Evolutionary conservation across 2,329 filamentous ascomycete genomes (phyloP).

Genomic region (Pyrenochaeta sp.): DNA sequence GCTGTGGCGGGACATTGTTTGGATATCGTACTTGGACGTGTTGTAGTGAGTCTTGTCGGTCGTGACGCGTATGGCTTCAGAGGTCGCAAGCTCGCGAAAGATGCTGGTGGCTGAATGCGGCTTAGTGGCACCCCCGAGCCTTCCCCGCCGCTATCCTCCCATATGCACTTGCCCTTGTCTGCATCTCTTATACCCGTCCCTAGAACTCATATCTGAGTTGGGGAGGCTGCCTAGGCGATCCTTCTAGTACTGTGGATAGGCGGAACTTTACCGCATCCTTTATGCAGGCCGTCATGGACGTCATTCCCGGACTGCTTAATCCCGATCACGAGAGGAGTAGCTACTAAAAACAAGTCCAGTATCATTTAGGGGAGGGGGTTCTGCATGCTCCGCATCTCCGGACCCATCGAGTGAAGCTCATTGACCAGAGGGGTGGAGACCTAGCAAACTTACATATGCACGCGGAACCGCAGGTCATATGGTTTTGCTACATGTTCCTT

Average conservation of each 20-base stretch:
- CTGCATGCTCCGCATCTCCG: constrained; percentile 35
- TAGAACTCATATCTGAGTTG: constrained; percentile 5
- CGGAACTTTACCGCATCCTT: constrained; percentile 5
- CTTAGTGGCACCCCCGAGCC: constrained; percentile 24
- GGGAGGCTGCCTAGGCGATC: constrained; percentile 1
- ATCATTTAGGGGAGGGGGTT: constrained; percentile 33
- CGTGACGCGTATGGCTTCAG: constrained; percentile 17
- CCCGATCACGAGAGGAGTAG: constrained; percentile 13
- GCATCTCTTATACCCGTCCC: constrained; percentile 10
- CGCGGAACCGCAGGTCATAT: constrained; percentile 3
- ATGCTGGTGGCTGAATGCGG: constrained; percentile 10
- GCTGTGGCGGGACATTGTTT: constrained; percentile 59
- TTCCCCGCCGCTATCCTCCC: constrained; percentile 17
- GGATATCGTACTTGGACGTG: constrained; percentile 1
- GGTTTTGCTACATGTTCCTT: background rate
- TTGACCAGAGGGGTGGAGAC: constrained; percentile 9
- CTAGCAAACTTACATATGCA: constrained; percentile 12
- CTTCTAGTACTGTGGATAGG: constrained; percentile 3
- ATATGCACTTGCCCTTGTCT: constrained; percentile 4
- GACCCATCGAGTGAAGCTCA: constrained; percentile 10
- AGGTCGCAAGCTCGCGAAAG: constrained; percentile 20
- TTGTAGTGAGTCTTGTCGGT: constrained; percentile 11
- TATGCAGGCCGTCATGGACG: constrained; percentile 3
- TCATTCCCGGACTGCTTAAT: constrained; percentile 18
- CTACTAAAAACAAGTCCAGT: constrained; percentile 8